Base-by-base conservation (phyloP, 2,329 filamentous ascomycete genomes). In the Pezicula neosporulosa region DNA sequence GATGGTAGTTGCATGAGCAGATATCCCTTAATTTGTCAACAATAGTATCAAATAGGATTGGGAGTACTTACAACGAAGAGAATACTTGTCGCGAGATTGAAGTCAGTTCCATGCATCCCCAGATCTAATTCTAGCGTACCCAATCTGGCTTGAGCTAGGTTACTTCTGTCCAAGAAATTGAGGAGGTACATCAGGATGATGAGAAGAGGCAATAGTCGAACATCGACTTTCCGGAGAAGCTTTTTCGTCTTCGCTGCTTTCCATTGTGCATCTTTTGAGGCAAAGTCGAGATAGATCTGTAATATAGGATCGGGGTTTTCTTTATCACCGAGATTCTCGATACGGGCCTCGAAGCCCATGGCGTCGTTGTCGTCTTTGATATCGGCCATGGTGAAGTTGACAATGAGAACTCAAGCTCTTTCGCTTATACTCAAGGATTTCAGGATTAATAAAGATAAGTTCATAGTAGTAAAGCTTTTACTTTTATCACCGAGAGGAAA, bases 161-260 rank as follows among this genome's bases (percentile, higher is more conserved):
- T 82, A 53, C 61, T 67, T 13, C 58, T 70, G 58, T 81, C 78
- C 15, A 82, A 69, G 56, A 78, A 81, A 63, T 79, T 80, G 52
- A 82, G 68, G 1, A 81, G 69, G 58, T 81, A 82, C 68, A 82
- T 77, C 41, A 80, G 50, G n/a, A 78, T 68, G n/a, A 78, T 68
- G 2, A 82, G 67, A 50, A 77, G 70, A 3, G 80, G 79, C 37
- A 82, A 70, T 1, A 83, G 66, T 21, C 72, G 73, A 2, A 70
- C 18, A 55, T 83, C 80, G 15, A 82, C 70, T 56, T 81, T 81
- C 16, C 75, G 69, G 30, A 81, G 48, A 4, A 72, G 57, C 19
- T 58, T 60, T 52, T 65, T 65, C 45, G 53, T 55, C 38, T 60
- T 54, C 12, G 49, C 39, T 10, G 49, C 57, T 47, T 69, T 66